phyloP scores from a whole-genome alignment of 768 basidiomycete species.

The Auriscalpium vulgare region DNA sequence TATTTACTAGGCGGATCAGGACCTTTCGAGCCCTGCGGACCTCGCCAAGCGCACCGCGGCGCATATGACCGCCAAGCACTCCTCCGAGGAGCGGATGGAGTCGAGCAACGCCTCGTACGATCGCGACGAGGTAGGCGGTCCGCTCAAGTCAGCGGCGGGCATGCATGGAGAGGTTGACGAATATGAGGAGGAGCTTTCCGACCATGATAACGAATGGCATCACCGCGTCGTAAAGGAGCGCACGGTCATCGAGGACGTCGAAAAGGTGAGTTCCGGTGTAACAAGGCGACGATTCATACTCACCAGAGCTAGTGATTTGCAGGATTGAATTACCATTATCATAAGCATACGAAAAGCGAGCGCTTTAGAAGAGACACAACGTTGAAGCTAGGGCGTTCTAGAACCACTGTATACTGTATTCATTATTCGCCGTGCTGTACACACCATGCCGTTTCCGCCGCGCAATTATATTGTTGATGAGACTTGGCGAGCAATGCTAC shows the following conservation, averaged over 20 bases:
- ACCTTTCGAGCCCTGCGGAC: not conserved
- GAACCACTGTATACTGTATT: too few relatives aligned
- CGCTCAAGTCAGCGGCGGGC: slow-evolving; percentile 9
- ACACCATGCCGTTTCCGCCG: too few relatives aligned
- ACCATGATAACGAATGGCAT: slow-evolving; percentile 14
- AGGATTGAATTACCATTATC: too few relatives aligned
- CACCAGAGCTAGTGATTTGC: too few relatives aligned
- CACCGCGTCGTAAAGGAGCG: slow-evolving; percentile 11
- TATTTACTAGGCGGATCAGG: slow-evolving; percentile 10
- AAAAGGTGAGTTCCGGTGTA: not conserved
- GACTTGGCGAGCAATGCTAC: not conserved
- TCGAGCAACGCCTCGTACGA: slow-evolving; percentile 3
- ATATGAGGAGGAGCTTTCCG: slow-evolving; percentile 13
- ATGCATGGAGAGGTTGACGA: slow-evolving; percentile 7
- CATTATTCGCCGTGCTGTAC: too few relatives aligned
- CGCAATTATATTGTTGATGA: too few relatives aligned
- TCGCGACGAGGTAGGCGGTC: slow-evolving; percentile 13
- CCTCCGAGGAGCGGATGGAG: slow-evolving; percentile 2
- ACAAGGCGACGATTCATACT: too few relatives aligned
- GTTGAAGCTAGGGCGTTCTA: too few relatives aligned
- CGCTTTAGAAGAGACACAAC: too few relatives aligned
- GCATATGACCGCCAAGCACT: slow-evolving; percentile 5
- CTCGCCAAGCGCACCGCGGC: slow-evolving; percentile 10
- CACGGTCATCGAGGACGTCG: not conserved
- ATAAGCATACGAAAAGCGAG: too few relatives aligned